phyloP scores from a whole-genome alignment of 768 basidiomycete species.

The Pulveroboletus ravenelii region DNA sequence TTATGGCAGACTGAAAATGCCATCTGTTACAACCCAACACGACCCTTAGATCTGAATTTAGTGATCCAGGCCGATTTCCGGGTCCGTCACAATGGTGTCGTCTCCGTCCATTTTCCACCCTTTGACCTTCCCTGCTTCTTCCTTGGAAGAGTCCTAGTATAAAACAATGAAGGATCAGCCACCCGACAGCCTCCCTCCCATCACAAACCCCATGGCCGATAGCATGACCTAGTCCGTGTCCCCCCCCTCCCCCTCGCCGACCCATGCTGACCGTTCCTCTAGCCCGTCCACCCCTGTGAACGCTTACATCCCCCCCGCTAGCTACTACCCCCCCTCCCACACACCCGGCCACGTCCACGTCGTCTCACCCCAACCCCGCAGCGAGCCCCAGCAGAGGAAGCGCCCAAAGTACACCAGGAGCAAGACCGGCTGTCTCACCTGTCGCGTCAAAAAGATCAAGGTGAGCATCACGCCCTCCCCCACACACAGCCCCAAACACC shows the following conservation, averaged over 20 bases:
- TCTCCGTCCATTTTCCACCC: slow-evolving; percentile 38
- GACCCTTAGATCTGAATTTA: slow-evolving; percentile 74
- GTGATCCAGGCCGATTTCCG: slow-evolving; percentile 47
- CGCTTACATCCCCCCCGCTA: slow-evolving; percentile 39
- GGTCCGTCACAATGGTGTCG: slow-evolving; percentile 38
- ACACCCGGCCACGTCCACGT: slow-evolving; percentile 41
- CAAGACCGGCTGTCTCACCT: slow-evolving; percentile 92
- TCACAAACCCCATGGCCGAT: slow-evolving; percentile 45
- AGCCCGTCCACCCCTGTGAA: slow-evolving; percentile 30
- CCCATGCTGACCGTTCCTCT: slow-evolving; percentile 18
- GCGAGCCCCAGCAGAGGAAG: slow-evolving; percentile 58
- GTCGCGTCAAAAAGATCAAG: slow-evolving; percentile 94
- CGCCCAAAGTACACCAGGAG: slow-evolving; percentile 92
- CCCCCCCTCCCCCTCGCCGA: slow-evolving; percentile 4
- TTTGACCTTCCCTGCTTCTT: slow-evolving; percentile 31
- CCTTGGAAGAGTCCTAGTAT: slow-evolving; percentile 35
- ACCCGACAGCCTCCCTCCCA: slow-evolving; percentile 36
- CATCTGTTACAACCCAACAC: slow-evolving; percentile 47
- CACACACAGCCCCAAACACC: not conserved
- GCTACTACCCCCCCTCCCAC: slow-evolving; percentile 36
- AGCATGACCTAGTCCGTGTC: slow-evolving; percentile 50
- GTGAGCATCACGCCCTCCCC: slow-evolving; percentile 36
- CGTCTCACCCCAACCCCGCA: slow-evolving; percentile 43
- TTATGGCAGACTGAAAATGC: slow-evolving; percentile 38
- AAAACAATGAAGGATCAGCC: slow-evolving; percentile 45